Evolutionary conservation across 345 rosid genomes (phyloP).

Genomic region (Gossypium ekmanianum): DNA sequence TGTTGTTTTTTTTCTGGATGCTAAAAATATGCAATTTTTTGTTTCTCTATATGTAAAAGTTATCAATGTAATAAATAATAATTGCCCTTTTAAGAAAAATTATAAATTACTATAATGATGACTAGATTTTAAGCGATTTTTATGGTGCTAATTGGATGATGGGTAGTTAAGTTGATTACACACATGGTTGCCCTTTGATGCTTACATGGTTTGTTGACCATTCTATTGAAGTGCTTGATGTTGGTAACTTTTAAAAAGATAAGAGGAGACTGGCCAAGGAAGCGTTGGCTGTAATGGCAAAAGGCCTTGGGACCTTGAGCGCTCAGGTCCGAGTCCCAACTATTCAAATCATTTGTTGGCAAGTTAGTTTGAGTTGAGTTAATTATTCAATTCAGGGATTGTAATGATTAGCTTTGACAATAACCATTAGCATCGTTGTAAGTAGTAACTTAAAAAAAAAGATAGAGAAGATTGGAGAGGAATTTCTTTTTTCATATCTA

Average conservation of each 20-base stretch:
- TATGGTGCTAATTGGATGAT: not conserved
- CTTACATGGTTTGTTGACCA: not conserved
- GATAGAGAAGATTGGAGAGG: not conserved
- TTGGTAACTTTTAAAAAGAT: slow-evolving; percentile 4
- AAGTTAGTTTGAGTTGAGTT: too few relatives aligned
- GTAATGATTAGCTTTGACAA: too few relatives aligned
- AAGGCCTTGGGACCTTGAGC: too few relatives aligned
- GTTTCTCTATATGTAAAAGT: not conserved
- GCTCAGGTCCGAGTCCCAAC: too few relatives aligned
- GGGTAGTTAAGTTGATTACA: not conserved
- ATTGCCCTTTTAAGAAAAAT: not conserved
- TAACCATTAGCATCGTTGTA: too few relatives aligned
- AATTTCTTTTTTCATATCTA: not conserved
- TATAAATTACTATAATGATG: too few relatives aligned
- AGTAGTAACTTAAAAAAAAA: too few relatives aligned
- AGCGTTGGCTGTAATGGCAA: too few relatives aligned
- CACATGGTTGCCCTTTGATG: not conserved
- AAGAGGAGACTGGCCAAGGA: not conserved
- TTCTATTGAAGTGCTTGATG: slow-evolving; percentile 1
- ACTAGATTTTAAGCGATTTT: not conserved
- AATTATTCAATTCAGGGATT: too few relatives aligned
- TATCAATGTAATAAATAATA: not conserved
- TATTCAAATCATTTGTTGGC: too few relatives aligned
- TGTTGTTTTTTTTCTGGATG: not conserved
- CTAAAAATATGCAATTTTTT: not conserved